phyloP scores from a whole-genome alignment of 2,329 filamentous ascomycete species.

The Zelopaecilomyces penicillatus region DNA sequence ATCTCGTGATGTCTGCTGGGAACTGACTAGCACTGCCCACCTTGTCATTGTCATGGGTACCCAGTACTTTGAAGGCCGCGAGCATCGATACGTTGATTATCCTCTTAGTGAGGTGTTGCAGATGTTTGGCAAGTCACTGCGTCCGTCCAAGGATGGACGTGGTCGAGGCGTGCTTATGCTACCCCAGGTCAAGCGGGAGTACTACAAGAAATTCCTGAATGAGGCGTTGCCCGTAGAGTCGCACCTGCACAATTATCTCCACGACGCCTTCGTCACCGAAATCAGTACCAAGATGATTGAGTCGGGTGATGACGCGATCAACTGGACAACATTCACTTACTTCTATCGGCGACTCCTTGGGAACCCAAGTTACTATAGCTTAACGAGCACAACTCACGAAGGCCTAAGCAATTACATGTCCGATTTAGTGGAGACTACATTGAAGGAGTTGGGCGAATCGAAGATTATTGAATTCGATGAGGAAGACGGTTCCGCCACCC shows the following conservation, averaged over 20 bases:
- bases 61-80: conserved; percentile 91
- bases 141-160: conserved; percentile 67
- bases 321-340: conserved; percentile 98
- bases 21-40: conserved; percentile 79
- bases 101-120: conserved; percentile 88
- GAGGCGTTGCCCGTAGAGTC: conserved; percentile 95
- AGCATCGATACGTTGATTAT: conserved; percentile 96
- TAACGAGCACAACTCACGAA: conserved; percentile 82
- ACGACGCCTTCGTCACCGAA: conserved; percentile 94
- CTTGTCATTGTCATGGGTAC: conserved; percentile 96
- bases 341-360: conserved; percentile 92
- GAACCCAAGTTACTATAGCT: conserved; percentile 92
- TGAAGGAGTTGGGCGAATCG: conserved; percentile 83
- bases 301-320: conserved; percentile 92
- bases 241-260: conserved; percentile 81
- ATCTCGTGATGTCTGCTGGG: conserved; percentile 89
- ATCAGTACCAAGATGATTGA: conserved; percentile 94
- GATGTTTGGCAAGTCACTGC: conserved; percentile 93
- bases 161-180: conserved; percentile 95
- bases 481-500: conserved; percentile 80
- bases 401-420: conserved; percentile 91
- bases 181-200: conserved; percentile 86
- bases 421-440: conserved; percentile 83
- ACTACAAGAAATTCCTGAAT: conserved; percentile 97
- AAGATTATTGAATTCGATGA: conserved; percentile 96